Base-by-base conservation (phyloP, 2,329 filamentous ascomycete genomes). In the Colletotrichum chlorophyti region DNA sequence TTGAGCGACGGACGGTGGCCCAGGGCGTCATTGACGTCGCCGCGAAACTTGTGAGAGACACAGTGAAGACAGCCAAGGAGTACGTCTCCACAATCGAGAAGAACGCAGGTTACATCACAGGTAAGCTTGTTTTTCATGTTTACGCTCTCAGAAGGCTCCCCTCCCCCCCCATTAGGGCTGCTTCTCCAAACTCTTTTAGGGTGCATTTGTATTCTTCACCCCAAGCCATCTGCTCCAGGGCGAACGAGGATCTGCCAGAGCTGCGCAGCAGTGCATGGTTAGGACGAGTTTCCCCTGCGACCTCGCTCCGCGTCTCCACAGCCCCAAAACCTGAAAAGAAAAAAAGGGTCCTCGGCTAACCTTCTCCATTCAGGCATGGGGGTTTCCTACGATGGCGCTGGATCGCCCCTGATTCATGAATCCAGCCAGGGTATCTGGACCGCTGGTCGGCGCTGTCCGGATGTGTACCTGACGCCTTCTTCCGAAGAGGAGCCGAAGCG, bases 91-190 rank as follows among this genome's bases (percentile, higher is more conserved):
- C 78, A 0, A 79, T 81, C 37, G 72, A 81, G 60, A 74, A 71
- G 54, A 81, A 80, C 38, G 77, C 79, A 0, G 78, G 73, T 1
- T 81, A 78, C 58, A 81, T 81, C 41, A 80, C 78, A 6, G 77
- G 77, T 73, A 65, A 45, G 55, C 19, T 41, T 24, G 14, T 40
- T 11, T 3, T 24, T 12, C 11, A 26, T 17, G 23, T 15, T 46
- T 27, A 14, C 23, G 10, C 23, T 19, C 7, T 35, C 19, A 9
- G 5, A 42, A 10, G 9, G 3, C 11, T 5, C 12, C 29, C 27
- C 49, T 11, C n/a, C n/a, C 29, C 15, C 26, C 17, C 48, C 34
- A 26, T 24, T 29, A 34, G 48, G 37, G 37, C 48, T 51, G 48
- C 37, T 37, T 19, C 42, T 34, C 42, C 26, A 49, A 54, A 49